These are phyloP conservation scores for Pseudophaeomoniella oleicola DNA, from an alignment of 2,329 filamentous ascomycete species.

Conservation along the genomic window DNA sequence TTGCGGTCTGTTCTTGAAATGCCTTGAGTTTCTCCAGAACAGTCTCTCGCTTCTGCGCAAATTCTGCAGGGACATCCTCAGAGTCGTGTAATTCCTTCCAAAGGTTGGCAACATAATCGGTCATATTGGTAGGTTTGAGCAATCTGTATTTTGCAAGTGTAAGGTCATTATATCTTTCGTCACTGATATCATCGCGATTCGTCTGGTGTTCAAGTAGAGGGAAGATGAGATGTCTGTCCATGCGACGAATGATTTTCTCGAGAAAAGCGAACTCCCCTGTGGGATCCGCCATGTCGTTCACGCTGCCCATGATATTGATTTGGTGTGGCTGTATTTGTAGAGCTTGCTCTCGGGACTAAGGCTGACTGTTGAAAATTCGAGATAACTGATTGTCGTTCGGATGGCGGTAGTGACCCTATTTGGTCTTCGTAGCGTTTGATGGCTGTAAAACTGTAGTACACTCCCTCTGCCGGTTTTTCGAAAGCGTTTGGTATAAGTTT, in stretches of 20 bases:
- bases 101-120: slow-evolving; percentile 85
- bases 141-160: slow-evolving; percentile 82
- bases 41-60: slow-evolving; percentile 75
- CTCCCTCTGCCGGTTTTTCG: too few species aligned
- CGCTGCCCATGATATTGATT: slow-evolving; percentile 1
- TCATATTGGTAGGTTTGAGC: slow-evolving; percentile 97
- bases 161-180: slow-evolving; percentile 49
- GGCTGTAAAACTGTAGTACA: too few species aligned
- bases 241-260: slow-evolving; percentile 75
- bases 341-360: too few species aligned
- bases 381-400: too few species aligned
- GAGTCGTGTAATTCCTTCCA: slow-evolving; percentile 80
- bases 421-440: too few species aligned
- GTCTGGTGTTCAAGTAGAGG: slow-evolving; percentile 86
- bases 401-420: too few species aligned
- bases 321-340: too few species aligned
- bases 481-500: too few species aligned
- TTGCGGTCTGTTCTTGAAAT: slow-evolving; percentile 74
- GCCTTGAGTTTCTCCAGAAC: slow-evolving; percentile 71
- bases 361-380: too few species aligned
- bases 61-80: slow-evolving; percentile 66
- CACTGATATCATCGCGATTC: slow-evolving; percentile 64
- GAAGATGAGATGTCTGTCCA: slow-evolving; percentile 93
- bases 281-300: slow-evolving; percentile 34
- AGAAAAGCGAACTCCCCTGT: slow-evolving; percentile 62